These are phyloP conservation scores for Hypoxylon sp. DNA, from an alignment of 2,329 filamentous ascomycete species.

Conservation along the genomic window DNA sequence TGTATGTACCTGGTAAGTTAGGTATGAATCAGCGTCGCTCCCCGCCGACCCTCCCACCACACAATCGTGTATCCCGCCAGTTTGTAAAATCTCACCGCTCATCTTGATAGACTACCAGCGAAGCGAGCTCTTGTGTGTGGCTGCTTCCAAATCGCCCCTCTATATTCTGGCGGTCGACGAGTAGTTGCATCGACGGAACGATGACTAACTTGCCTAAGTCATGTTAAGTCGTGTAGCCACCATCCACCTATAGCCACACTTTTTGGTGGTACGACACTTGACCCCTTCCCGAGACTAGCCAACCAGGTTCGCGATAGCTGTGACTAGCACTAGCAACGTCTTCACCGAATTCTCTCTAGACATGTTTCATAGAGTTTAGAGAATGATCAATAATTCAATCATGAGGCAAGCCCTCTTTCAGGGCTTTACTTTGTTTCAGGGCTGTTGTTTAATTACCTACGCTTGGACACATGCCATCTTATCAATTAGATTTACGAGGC, in stretches of 20 bases:
- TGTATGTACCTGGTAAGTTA: constrained; percentile 1
- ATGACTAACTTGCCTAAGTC: constrained; percentile 33
- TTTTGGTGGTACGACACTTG: constrained; percentile 22
- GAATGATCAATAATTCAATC: constrained; percentile 24
- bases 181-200: constrained; percentile 32
- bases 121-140: constrained; percentile 37
- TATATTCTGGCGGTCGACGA: constrained; percentile 42
- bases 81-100: constrained; percentile 44
- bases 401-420: constrained; percentile 20
- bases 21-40: constrained; percentile 38
- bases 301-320: constrained; percentile 10
- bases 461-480: constrained; percentile 21
- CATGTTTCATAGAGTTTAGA: constrained; percentile 31
- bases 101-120: constrained; percentile 27
- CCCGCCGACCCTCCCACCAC: constrained; percentile 27
- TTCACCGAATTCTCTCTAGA: constrained; percentile 41
- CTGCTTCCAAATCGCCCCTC: constrained; percentile 31
- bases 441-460: constrained; percentile 34
- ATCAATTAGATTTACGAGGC: constrained; percentile 29
- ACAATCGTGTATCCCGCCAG: constrained; percentile 36
- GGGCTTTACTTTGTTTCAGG: constrained; percentile 21
- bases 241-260: constrained; percentile 29
- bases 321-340: constrained; percentile 23
- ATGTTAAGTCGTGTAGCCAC: constrained; percentile 1
- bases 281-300: constrained; percentile 30